Evolutionary conservation across 257 asterid species (phyloP).

Genomic region (Plantago elongata): DNA sequence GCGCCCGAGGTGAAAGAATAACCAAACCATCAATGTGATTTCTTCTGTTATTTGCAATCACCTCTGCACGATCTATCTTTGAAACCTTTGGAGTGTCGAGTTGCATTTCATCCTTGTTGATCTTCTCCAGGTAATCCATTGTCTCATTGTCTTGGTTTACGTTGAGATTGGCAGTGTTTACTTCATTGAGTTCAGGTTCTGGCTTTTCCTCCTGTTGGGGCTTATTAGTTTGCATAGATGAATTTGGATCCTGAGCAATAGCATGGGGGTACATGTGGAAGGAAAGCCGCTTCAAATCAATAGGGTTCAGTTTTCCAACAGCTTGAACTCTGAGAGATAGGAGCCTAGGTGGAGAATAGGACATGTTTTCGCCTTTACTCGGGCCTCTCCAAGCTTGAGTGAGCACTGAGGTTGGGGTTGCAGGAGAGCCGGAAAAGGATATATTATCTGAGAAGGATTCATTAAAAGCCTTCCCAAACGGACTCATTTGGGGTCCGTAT

Average conservation of each 20-base stretch:
- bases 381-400: slow-evolving; percentile 34
- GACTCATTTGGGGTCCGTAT: slow-evolving; percentile 34
- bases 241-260: slow-evolving; percentile 37
- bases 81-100: slow-evolving; percentile 20
- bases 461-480: slow-evolving; percentile 44
- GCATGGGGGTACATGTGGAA: slow-evolving; percentile 65
- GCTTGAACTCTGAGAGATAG: slow-evolving; percentile 61
- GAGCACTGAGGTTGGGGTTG: slow-evolving; percentile 89
- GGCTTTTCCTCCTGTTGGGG: slow-evolving; percentile 16
- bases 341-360: slow-evolving; percentile 53
- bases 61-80: slow-evolving; percentile 18
- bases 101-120: slow-evolving; percentile 30
- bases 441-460: slow-evolving; percentile 41
- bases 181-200: slow-evolving; percentile 22
- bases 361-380: slow-evolving; percentile 22
- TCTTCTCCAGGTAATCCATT: slow-evolving; percentile 28
- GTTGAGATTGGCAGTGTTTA: slow-evolving; percentile 18
- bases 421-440: slow-evolving; percentile 52
- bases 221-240: slow-evolving; percentile 24
- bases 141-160: slow-evolving; percentile 30
- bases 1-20: not conserved
- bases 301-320: slow-evolving; percentile 68
- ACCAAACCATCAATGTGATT: slow-evolving; percentile 5
- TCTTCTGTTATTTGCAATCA: slow-evolving; percentile 15
- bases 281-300: slow-evolving; percentile 69